Evolutionary conservation across 2,329 filamentous ascomycete genomes (phyloP).

Genomic region (Pseudogymnoascus sp.): DNA sequence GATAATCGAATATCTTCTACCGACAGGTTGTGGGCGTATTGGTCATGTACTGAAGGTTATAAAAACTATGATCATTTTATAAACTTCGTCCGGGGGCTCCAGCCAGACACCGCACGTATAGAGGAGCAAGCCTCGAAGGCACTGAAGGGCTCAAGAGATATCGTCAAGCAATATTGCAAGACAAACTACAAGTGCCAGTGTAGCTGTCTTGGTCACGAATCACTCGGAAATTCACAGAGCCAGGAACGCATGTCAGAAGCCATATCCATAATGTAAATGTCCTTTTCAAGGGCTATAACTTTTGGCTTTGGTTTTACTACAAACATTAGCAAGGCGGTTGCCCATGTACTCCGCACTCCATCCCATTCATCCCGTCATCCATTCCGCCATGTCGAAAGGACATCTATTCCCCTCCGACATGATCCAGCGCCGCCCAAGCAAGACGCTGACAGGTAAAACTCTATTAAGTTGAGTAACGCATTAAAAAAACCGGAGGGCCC

Average conservation of each 20-base stretch:
- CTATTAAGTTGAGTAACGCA: conserved; percentile 2
- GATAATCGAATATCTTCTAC: not conserved
- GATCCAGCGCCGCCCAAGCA: conserved; percentile 8
- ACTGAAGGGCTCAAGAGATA: not conserved
- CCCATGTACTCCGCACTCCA: conserved; percentile 7
- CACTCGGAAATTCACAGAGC: not conserved
- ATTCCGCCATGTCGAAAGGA: conserved; percentile 8
- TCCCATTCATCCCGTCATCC: conserved; percentile 8
- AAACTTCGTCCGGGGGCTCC: not conserved
- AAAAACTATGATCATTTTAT: not conserved
- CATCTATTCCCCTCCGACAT: conserved; percentile 2
- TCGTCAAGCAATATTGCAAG: not conserved
- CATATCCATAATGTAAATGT: not conserved
- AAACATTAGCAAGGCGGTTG: conserved; percentile 10
- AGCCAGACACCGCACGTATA: not conserved
- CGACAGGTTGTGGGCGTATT: not conserved
- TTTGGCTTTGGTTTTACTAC: conserved; percentile 8
- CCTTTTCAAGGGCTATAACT: conserved; percentile 1
- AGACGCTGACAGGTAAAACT: conserved; percentile 7
- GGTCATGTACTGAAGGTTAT: not conserved
- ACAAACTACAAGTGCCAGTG: not conserved
- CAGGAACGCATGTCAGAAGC: not conserved
- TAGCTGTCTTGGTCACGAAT: not conserved
- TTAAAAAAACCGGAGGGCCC: conserved; percentile 8
- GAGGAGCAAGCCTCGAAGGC: not conserved